Percentiles rank a stretch among this genome's conserved stretches.
These are phyloP conservation scores for Xylaria sp. DNA, from an alignment of 2,329 filamentous ascomycete genomes.

Conservation along the genomic window DNA sequence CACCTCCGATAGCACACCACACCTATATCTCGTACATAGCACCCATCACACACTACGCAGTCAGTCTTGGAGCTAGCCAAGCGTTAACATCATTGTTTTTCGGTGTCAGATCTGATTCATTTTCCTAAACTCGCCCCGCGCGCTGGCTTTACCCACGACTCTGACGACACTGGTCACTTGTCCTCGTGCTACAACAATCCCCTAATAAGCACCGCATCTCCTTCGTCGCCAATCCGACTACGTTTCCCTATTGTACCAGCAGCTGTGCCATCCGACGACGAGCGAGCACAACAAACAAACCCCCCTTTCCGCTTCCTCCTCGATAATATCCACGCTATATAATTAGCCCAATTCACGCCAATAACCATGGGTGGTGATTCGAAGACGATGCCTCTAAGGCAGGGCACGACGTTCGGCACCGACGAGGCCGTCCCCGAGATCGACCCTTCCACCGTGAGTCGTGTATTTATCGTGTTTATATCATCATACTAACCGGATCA, in stretches of 20 bases:
- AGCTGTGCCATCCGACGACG: not conserved
- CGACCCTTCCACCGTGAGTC: conserved; percentile 63
- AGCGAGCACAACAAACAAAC: not conserved
- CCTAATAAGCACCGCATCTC: not conserved
- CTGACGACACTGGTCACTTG: conserved; percentile 9
- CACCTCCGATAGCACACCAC: conserved; percentile 1
- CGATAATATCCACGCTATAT: not conserved
- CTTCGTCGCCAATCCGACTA: not conserved
- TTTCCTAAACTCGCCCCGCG: conserved; percentile 5
- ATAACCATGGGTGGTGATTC: conserved; percentile 42
- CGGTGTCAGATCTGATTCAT: conserved; percentile 21
- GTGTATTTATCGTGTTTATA: not conserved
- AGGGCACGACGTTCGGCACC: conserved; percentile 55
- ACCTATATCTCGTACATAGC: too few species aligned
- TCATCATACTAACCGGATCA: conserved; percentile 18
- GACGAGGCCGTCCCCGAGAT: conserved; percentile 65
- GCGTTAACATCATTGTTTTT: conserved; percentile 20
- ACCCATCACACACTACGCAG: too few species aligned
- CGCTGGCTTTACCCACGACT: conserved; percentile 12
- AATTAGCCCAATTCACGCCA: not conserved
- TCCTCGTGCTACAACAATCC: not conserved
- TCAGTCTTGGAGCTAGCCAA: too few species aligned
- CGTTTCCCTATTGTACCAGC: not conserved
- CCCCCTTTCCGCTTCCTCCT: not conserved
- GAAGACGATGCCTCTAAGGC: conserved; percentile 51